Conservation (phyloP, 2,329 filamentous ascomycete genomes). For the Alternaria brassicicola region DNA sequence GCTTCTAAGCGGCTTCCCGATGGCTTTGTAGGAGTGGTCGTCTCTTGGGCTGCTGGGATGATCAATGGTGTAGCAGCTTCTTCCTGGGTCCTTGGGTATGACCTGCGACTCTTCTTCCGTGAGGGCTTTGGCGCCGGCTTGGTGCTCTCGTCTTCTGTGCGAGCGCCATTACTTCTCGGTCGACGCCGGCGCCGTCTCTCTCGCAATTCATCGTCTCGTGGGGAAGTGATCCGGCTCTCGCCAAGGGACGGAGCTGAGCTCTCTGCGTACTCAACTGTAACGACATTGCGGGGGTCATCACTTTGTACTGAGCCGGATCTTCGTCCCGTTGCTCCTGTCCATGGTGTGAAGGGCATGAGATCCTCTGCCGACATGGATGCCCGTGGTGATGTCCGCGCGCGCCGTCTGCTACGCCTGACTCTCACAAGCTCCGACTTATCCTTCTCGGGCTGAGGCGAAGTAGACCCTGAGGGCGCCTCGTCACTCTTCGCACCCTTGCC, state of each 20-base stretch:
- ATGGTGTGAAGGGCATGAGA: constrained; percentile 23
- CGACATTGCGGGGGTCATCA: constrained; percentile 30
- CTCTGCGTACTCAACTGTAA: constrained; percentile 40
- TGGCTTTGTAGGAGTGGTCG: constrained; percentile 49
- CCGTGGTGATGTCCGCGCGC: constrained; percentile 39
- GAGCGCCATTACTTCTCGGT: constrained; percentile 32
- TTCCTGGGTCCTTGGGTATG: constrained; percentile 34
- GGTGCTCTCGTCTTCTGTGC: constrained; percentile 33
- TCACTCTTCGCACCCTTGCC: constrained; percentile 31
- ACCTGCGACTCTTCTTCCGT: constrained; percentile 32
- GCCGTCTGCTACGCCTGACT: constrained; percentile 37
- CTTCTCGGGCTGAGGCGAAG: constrained; percentile 29
- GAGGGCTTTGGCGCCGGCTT: constrained; percentile 26
- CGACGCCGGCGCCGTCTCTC: constrained; percentile 39
- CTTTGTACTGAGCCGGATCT: constrained; percentile 35
- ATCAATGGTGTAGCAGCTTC: constrained; percentile 23
- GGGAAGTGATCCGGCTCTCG: constrained; percentile 17
- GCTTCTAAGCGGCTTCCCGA: constrained; percentile 63
- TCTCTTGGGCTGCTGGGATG: constrained; percentile 30
- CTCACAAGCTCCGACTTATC: constrained; percentile 35
- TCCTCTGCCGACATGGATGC: constrained; percentile 44
- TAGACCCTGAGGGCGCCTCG: constrained; percentile 21
- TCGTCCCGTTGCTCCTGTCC: constrained; percentile 22
- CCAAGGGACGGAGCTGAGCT: constrained; percentile 21
- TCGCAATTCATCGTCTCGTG: constrained; percentile 33